These are phyloP conservation scores for Cinchona pubescens DNA, from an alignment of 257 asterid genomes.

Conservation along the genomic window DNA sequence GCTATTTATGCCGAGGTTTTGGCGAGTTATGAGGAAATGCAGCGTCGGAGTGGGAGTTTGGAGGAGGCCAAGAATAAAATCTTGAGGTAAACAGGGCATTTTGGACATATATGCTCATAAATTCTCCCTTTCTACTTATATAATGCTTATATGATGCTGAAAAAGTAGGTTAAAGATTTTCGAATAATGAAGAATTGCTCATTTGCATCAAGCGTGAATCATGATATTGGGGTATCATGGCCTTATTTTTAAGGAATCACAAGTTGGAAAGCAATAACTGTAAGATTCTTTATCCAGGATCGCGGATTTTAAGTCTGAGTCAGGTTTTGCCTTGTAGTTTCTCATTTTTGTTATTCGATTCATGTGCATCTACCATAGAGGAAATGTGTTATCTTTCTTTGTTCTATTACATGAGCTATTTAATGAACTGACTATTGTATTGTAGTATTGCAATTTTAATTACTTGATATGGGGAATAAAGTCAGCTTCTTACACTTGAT, in stretches of 20 bases:
- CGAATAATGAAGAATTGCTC: not conserved
- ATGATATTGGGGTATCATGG: not conserved
- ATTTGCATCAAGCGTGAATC: not conserved
- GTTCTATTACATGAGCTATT: not conserved
- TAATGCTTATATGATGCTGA: not conserved
- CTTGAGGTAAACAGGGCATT: constrained; percentile 45
- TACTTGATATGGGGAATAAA: not conserved
- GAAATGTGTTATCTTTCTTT: not conserved
- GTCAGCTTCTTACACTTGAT: not conserved
- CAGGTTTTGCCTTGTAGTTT: not conserved
- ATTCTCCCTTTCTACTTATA: too few relatives aligned
- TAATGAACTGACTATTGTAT: not conserved
- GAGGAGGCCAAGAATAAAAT: constrained; percentile 46
- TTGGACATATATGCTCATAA: too few relatives aligned
- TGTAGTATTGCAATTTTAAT: not conserved
- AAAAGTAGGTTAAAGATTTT: not conserved
- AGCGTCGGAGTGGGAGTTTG: constrained; percentile 30
- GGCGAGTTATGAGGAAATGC: constrained; percentile 44
- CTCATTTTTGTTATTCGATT: not conserved
- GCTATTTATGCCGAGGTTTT: constrained; percentile 40
- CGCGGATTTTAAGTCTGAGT: not conserved
- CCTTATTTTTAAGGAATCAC: not conserved
- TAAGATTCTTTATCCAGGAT: not conserved
- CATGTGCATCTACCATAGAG: not conserved
- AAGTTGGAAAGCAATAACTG: not conserved